Base-by-base conservation (phyloP, 2,329 filamentous ascomycete species). In the Diplodia seriata region DNA sequence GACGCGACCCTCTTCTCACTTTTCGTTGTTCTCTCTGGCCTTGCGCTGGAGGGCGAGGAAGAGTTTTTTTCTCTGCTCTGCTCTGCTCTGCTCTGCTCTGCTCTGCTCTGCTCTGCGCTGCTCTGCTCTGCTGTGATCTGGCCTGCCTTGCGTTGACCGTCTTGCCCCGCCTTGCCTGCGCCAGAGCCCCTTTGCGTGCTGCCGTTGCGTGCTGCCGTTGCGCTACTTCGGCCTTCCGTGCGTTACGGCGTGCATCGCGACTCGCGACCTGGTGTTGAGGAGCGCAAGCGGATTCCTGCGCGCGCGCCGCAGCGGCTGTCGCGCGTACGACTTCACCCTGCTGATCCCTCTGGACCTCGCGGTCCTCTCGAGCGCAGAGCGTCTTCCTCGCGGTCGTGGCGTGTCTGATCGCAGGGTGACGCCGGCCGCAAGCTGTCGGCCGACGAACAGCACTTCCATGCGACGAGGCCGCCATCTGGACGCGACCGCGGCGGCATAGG, bases 321-420 rank as follows among this genome's bases (percentile, higher is more conserved):
- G 40, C 40, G n/a, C 3, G n/a, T n/a, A n/a, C n/a, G 7, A 9
- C 40, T 7, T 20, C 40, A 47, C 40, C 12, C 0, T 47, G 2
- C 1, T 9, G 40, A n/a, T 9, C 7, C n/a, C 3, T 47, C 40
- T 8, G 2, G 36, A 11, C 36, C 3, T 3, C 9, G 40, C n/a
- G 7, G 18, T 0, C 7, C n/a, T 8, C 6, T 9, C 1, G 3
- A n/a, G 40, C 1, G 18, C 18, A 1, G 7, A 6, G 40, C 9
- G 40, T 9, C 12, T 2, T 9, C 40, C 18, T 4, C 40, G 15
- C 7, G n/a, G 40, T 47, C 8, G 40, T 47, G 40, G n/a, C n/a
- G 40, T 47, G 2, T 47, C 43, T 47, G n/a, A 9, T 47, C 43
- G 43, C 43, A 47, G n/a, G 14, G 43, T 47, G 43, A 20, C 43